phyloP scores from a whole-genome alignment of 352 stramenopile species.

The Saprolegnia diclina region DNA sequence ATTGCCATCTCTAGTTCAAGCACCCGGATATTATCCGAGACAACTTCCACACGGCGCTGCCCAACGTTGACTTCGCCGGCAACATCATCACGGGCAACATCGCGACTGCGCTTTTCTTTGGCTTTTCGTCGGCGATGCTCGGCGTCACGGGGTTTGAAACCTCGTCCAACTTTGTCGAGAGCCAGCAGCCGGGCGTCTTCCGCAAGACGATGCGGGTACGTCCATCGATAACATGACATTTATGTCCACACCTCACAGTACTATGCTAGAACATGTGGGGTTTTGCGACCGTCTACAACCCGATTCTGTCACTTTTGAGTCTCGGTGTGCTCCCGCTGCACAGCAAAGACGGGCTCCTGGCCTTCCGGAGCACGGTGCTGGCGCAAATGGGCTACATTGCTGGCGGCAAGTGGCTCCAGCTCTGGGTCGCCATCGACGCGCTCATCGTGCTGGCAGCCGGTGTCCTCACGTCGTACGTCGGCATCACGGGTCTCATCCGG shows the following conservation, averaged over 20 bases:
- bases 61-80: conserved; percentile 44
- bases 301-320: conserved; percentile 73
- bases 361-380: conserved; percentile 62
- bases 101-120: conserved; percentile 65
- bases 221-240: too few species aligned
- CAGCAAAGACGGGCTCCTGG: conserved; percentile 50
- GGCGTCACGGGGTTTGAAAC: conserved; percentile 90
- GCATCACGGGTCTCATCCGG: conserved; percentile 78
- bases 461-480: conserved; percentile 85
- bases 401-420: conserved; percentile 39
- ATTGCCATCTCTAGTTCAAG: conserved; percentile 31
- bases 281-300: conserved; percentile 83
- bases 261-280: conserved; percentile 79
- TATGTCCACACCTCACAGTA: too few species aligned
- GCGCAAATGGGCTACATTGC: conserved; percentile 59
- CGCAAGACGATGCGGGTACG: conserved; percentile 76
- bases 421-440: conserved; percentile 66
- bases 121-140: conserved; percentile 80
- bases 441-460: conserved; percentile 85
- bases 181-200: conserved; percentile 82
- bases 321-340: conserved; percentile 75
- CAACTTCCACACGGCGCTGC: conserved; percentile 61
- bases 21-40: conserved; percentile 46
- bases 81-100: conserved; percentile 38
- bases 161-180: conserved; percentile 87